A percentile compares a stretch with the other conserved stretches of the same genome.
Conservation (phyloP, 2,329 filamentous ascomycete species). For the Botryotinia globosa region DNA sequence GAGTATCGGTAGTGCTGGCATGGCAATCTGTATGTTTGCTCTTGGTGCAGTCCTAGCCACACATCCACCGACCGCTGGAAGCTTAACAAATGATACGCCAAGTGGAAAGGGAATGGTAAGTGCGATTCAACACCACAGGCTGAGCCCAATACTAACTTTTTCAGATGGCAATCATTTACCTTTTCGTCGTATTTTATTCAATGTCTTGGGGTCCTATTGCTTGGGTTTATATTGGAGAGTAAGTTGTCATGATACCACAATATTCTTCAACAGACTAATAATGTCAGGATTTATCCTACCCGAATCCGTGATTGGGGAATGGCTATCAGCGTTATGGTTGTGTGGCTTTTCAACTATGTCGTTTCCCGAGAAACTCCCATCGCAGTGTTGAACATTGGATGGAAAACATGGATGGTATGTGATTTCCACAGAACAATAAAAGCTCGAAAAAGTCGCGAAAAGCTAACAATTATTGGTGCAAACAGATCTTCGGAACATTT, state of each 20-base stretch:
- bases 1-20: constrained; percentile 12
- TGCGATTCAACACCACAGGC: neutral
- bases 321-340: constrained; percentile 47
- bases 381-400: constrained; percentile 47
- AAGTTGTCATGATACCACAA: neutral
- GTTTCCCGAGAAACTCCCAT: constrained; percentile 49
- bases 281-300: constrained; percentile 4
- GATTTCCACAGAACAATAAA: too few relatives aligned
- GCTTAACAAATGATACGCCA: constrained; percentile 4
- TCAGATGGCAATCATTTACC: constrained; percentile 17
- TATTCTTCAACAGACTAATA: neutral
- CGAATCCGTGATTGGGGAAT: constrained; percentile 47
- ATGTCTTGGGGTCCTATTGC: constrained; percentile 14
- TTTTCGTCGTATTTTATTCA: constrained; percentile 17
- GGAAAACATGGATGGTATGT: constrained; percentile 34
- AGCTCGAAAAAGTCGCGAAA: neutral
- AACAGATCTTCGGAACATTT: constrained; percentile 24
- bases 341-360: constrained; percentile 53
- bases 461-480: neutral
- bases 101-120: constrained; percentile 17
- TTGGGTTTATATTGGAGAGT: constrained; percentile 19
- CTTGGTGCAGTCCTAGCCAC: constrained; percentile 14
- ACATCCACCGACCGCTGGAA: constrained; percentile 4
- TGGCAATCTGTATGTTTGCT: constrained; percentile 15
- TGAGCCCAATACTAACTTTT: neutral